phyloP scores from a whole-genome alignment of 345 rosid species.

The Noccaea caerulescens region DNA sequence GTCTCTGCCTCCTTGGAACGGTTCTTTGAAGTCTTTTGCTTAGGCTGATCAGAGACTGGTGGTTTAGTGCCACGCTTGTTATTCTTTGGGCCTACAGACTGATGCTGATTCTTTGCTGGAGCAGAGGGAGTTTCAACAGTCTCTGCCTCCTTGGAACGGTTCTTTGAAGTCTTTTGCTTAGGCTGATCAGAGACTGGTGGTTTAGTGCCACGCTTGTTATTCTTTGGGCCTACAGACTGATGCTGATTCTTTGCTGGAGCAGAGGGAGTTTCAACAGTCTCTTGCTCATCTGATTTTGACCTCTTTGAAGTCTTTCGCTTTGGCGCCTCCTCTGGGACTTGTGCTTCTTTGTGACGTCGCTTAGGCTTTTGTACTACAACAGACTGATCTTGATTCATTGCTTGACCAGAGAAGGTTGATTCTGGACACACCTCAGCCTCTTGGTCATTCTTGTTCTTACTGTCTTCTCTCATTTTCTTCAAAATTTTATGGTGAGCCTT shows the following conservation, averaged over 20 bases:
- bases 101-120: conserved; percentile 18
- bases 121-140: background rate
- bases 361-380: conserved; percentile 25
- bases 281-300: conserved; percentile 30
- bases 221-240: conserved; percentile 12
- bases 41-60: conserved; percentile 19
- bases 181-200: conserved; percentile 23
- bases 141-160: conserved; percentile 28
- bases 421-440: conserved; percentile 16
- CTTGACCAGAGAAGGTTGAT: conserved; percentile 19
- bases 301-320: conserved; percentile 39
- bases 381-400: conserved; percentile 14
- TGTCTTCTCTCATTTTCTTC: conserved; percentile 39
- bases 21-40: conserved; percentile 38
- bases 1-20: conserved; percentile 27
- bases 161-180: conserved; percentile 39
- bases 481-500: conserved; percentile 32
- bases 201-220: conserved; percentile 21
- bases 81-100: conserved; percentile 14
- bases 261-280: conserved; percentile 4
- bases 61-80: conserved; percentile 25
- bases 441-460: conserved; percentile 26
- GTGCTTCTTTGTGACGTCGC: conserved; percentile 24
- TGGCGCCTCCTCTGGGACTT: conserved; percentile 19
- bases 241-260: conserved; percentile 17